phyloP scores from a whole-genome alignment of 176 grass and related monocot genomes.

The Triticum turgidum region DNA sequence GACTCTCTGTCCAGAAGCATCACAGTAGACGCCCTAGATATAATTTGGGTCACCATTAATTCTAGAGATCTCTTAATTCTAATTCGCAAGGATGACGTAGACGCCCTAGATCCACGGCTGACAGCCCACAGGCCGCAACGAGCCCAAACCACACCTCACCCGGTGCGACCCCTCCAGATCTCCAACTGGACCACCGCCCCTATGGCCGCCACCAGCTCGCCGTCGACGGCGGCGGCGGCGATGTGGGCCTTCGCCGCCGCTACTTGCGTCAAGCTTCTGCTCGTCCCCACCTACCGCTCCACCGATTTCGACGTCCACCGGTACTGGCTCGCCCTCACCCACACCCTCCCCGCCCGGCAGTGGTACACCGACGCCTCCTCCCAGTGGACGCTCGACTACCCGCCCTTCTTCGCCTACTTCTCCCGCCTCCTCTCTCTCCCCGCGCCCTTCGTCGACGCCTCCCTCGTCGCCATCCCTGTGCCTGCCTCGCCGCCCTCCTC shows the following conservation, averaged over 20 bases:
- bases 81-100: background rate
- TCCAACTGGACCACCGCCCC: background rate
- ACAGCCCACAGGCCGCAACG: background rate
- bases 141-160: background rate
- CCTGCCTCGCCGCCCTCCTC: constrained; percentile 23
- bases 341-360: constrained; percentile 51
- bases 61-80: no score
- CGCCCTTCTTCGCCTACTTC: constrained; percentile 91
- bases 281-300: constrained; percentile 71
- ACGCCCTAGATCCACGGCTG: background rate
- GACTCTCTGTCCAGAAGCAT: no score
- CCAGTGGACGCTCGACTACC: constrained; percentile 83
- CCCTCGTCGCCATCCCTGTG: constrained; percentile 49
- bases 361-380: constrained; percentile 87
- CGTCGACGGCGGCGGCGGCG: constrained; percentile 17
- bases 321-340: constrained; percentile 82
- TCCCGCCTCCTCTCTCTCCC: constrained; percentile 62
- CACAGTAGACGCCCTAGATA: no score
- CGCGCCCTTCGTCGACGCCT: constrained; percentile 40
- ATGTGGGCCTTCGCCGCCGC: constrained; percentile 64
- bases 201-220: constrained; percentile 9
- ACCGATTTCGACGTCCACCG: constrained; percentile 96
- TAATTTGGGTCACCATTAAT: no score
- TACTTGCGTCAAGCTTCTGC: constrained; percentile 71
- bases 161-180: background rate